Evolutionary conservation across 2,329 filamentous ascomycete genomes (phyloP), one percentile per base, ranked within the genome.

Genomic region (Curvularia sp.): DNA sequence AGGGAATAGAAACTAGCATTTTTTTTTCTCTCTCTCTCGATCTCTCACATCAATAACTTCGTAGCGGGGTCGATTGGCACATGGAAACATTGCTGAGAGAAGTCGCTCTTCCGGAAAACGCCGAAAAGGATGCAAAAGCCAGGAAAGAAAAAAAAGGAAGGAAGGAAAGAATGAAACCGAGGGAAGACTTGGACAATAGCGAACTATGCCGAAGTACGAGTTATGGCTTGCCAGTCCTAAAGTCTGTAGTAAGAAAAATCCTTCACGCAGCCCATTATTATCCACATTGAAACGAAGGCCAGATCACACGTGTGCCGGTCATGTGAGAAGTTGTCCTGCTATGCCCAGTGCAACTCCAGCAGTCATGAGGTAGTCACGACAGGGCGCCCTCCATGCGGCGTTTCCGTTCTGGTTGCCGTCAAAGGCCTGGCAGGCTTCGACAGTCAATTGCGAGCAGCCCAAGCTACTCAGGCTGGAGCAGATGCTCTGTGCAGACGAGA

Each of bases 361-460:
- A 27, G 64, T 61, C 53, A 71, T 61, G n/a, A 57, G 55, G 38
- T 69, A 68, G 36, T 63, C 61, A 13, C 56, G 62, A 39, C 62
- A 67, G 27, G 64, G 61, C 34, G 43, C 55, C 38, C 59, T 59
- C 25, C 49, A 54, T 2, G 63, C 66, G 5, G 63, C 66, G 78
- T 73, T 12, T 72, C 81, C 67, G 23, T 43, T 39, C 78, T n/a
- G n/a, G n/a, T n/a, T n/a, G n/a, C 75, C 59, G 19, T 72, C 74
- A 64, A 79, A 78, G 32, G 71, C 67, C 28, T 68, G 70, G 64
- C 83, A 85, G 32, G 82, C 81, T 9, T 71, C 77, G 32, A 82
- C 74, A 49, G 80, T 77, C 38, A 84, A 67, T 28, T 79, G 80
- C 61, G 80, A 82, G 61, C 83, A 84, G 13, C 81, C 83, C 45